These are phyloP conservation scores for Salix viminalis DNA, from an alignment of 345 rosid genomes.

Conservation along the genomic window DNA sequence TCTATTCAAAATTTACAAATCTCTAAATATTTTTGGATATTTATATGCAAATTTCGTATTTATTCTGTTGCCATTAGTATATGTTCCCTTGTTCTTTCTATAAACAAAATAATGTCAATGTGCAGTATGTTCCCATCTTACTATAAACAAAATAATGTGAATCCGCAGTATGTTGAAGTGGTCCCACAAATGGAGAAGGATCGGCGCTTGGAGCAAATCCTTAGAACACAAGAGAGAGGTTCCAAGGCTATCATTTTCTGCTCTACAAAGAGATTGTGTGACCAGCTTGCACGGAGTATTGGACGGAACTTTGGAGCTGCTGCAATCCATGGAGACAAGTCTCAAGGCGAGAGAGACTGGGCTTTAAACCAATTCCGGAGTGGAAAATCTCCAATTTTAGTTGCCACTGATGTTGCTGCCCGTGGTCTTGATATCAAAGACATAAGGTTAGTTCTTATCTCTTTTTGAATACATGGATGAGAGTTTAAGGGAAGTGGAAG, in stretches of 20 bases:
- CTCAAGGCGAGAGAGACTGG: slow-evolving; percentile 97
- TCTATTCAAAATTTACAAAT: not conserved
- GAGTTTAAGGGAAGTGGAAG: not conserved
- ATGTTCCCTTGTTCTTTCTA: not conserved
- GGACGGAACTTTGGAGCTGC: slow-evolving; percentile 82
- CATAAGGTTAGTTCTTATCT: slow-evolving; percentile 46
- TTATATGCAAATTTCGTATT: not conserved
- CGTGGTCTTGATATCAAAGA: slow-evolving; percentile 96
- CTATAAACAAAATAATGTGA: not conserved
- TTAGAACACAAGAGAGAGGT: slow-evolving; percentile 85
- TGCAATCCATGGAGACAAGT: slow-evolving; percentile 94
- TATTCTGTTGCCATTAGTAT: not conserved
- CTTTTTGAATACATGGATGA: not conserved
- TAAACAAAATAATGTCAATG: not conserved
- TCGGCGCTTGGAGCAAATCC: slow-evolving; percentile 86
- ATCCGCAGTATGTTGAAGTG: slow-evolving; percentile 76
- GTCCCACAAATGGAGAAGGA: slow-evolving; percentile 92
- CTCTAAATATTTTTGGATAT: not conserved
- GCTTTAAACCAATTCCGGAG: slow-evolving; percentile 80
- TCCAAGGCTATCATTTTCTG: slow-evolving; percentile 87
- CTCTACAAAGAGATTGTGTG: slow-evolving; percentile 86
- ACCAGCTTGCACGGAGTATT: slow-evolving; percentile 78
- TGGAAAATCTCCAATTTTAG: slow-evolving; percentile 75
- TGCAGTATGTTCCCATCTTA: slow-evolving; percentile 49
- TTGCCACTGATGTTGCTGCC: slow-evolving; percentile 99